A percentile compares a stretch with the other conserved stretches of the same genome.
These are phyloP conservation scores for Hypoxylon subgilvum DNA, from an alignment of 495 filamentous ascomycete genomes.

Conservation along the genomic window DNA sequence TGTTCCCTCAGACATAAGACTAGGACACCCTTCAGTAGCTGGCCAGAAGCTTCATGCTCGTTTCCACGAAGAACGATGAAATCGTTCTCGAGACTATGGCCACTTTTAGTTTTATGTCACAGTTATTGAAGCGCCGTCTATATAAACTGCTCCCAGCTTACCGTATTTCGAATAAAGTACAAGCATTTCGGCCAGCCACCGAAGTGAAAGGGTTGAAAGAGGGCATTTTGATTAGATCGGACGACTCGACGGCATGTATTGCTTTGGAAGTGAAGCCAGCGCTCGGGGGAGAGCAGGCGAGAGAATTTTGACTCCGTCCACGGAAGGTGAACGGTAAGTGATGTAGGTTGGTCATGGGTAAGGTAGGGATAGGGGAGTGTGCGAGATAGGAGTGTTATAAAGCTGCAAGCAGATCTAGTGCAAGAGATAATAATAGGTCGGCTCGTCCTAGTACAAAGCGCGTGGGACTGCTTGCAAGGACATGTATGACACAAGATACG, in stretches of 20 bases:
- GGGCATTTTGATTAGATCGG: constrained; percentile 49
- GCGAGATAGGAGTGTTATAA: constrained; percentile 29
- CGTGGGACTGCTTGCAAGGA: constrained; percentile 34
- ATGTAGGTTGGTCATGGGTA: constrained; percentile 32
- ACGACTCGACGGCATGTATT: constrained; percentile 28
- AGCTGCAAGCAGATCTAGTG: constrained; percentile 5
- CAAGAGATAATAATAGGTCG: neutral
- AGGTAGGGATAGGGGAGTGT: constrained; percentile 5
- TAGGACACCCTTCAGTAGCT: constrained; percentile 73
- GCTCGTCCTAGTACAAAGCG: constrained; percentile 24
- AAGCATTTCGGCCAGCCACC: constrained; percentile 49
- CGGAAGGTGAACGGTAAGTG: constrained; percentile 34
- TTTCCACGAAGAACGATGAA: constrained; percentile 79
- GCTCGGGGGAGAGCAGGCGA: constrained; percentile 25
- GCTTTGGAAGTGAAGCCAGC: constrained; percentile 22
- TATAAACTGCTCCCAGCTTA: constrained; percentile 41
- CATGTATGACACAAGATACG: constrained; percentile 38
- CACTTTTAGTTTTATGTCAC: too few species aligned
- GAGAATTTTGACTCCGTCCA: constrained; percentile 20
- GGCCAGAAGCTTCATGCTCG: constrained; percentile 76
- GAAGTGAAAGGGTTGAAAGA: constrained; percentile 58
- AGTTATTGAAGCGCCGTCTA: neutral
- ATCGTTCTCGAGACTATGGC: constrained; percentile 72
- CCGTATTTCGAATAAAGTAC: constrained; percentile 62
- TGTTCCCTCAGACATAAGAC: constrained; percentile 75